Base-by-base conservation (phyloP, 257 asterid genomes). In the Solanum verrucosum region DNA sequence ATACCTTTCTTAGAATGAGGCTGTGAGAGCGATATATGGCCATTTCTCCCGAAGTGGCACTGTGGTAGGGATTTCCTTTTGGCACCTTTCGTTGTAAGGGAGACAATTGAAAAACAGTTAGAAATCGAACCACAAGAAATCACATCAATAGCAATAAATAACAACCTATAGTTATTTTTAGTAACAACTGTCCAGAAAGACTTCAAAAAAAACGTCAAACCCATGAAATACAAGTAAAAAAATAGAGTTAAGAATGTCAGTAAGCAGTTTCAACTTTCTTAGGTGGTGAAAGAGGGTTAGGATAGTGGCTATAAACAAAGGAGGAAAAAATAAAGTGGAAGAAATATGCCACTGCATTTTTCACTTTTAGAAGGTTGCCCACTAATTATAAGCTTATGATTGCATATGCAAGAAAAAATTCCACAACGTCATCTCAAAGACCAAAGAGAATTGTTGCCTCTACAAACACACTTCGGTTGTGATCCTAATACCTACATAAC, bases 41-140 rank as follows among this genome's bases (percentile, higher is more conserved):
- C 98, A 96, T 95, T 92, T 97, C 99, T 89, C 99, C 99, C 52
- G 99, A 97, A 84, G 99, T 96, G 89, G 99, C 99, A 93, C 99
- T 97, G 89, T 97, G 99, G 89, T 96, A 95, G 72, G 99, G 99
- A 91, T 97, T 97, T 63, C 99, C 99, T 91, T 93, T 94, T 29
- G 99, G 99, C 77, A 96, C 98, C 99, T 97, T 79, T 72, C 35
- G 11, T 88, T 86, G 67, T 77, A 87, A 89, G 89, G 35, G 63
- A 89, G 40, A 89, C 78, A 34, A 73, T 79, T 87, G 60, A 90
- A 87, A 85, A 35, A 52, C 52, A 71, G 81, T 63, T 49, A 56
- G 77, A 87, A 84, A 33, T 16, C 56, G 15, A 37, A 84, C 38
- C 65, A 44, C 65, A 44, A 27, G 25, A 79, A 16, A 81, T 81